Evolutionary conservation across 257 asterid species (phyloP).

Genomic region (Petunia secreta): DNA sequence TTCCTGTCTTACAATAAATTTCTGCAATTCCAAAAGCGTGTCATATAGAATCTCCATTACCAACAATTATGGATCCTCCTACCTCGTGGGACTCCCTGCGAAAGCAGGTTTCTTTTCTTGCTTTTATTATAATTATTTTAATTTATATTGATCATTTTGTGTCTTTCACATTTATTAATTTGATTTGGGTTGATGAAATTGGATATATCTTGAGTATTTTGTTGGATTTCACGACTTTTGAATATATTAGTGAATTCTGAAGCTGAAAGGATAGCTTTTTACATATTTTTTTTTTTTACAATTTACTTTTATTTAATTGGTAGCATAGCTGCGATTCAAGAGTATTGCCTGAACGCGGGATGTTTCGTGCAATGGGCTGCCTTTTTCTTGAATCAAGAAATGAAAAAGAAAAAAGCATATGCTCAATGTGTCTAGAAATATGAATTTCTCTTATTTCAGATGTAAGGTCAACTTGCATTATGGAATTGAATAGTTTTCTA

Average conservation of each 20-base stretch:
- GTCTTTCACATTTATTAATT: too few species aligned
- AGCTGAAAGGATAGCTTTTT: too few species aligned
- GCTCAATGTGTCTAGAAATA: too few species aligned
- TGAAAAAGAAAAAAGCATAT: too few species aligned
- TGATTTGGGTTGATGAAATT: slow-evolving; percentile 18
- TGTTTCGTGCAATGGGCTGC: too few species aligned
- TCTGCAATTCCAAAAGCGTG: too few species aligned
- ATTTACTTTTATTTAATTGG: background rate
- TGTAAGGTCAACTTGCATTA: too few species aligned
- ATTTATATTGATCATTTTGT: background rate
- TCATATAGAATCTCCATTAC: background rate
- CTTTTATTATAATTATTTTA: background rate
- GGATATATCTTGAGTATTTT: background rate
- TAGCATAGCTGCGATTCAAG: background rate
- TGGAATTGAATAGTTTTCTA: too few species aligned
- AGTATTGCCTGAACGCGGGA: background rate
- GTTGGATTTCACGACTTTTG: background rate
- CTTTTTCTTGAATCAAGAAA: too few species aligned
- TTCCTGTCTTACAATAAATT: background rate
- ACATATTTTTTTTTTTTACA: too few species aligned
- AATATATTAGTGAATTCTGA: too few species aligned
- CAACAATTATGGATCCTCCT: slow-evolving; percentile 63
- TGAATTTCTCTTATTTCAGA: too few species aligned
- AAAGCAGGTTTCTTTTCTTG: slow-evolving; percentile 58
- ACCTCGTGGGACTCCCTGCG: slow-evolving; percentile 94